A percentile compares a stretch with the other conserved stretches of the same genome.
These are phyloP conservation scores for Picea glauca DNA, from an alignment of 75 land plant genomes.

Conservation along the genomic window DNA sequence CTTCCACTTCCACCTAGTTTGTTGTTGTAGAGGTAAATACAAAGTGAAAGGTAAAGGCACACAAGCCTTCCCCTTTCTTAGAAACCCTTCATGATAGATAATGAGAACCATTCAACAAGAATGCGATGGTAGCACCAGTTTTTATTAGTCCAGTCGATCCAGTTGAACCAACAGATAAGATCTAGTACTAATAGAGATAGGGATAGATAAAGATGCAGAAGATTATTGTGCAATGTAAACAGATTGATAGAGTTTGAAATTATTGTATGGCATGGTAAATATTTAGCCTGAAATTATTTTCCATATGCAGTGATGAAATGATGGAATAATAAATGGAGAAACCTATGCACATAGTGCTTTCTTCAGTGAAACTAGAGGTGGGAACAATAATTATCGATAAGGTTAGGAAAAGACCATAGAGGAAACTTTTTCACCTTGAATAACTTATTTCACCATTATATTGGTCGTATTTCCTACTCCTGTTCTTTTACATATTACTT, in stretches of 20 bases:
- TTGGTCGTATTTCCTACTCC: slow-evolving; percentile 10
- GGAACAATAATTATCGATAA: slow-evolving; percentile 59
- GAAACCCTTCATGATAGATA: no score
- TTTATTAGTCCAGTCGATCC: no score
- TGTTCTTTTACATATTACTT: neutral
- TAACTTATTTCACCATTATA: slow-evolving; percentile 53
- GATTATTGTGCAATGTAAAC: no score
- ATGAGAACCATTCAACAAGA: no score
- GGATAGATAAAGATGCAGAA: no score
- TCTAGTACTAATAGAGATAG: no score
- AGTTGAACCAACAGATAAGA: no score
- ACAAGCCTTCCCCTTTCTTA: no score
- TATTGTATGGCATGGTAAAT: neutral
- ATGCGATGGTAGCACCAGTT: no score
- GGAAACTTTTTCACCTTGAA: slow-evolving; percentile 59
- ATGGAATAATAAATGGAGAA: slow-evolving; percentile 18
- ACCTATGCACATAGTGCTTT: slow-evolving; percentile 55
- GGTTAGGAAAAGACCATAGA: slow-evolving; percentile 46
- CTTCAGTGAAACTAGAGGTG: slow-evolving; percentile 53
- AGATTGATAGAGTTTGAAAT: neutral
- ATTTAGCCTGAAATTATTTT: neutral
- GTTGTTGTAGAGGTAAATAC: no score
- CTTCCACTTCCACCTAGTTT: no score
- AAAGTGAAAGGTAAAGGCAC: no score
- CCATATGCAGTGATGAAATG: slow-evolving; percentile 1